Percentiles rank a stretch among this genome's conserved stretches.
phyloP scores from a whole-genome alignment of 2,329 filamentous ascomycete genomes.

The Fusarium multiceps region DNA sequence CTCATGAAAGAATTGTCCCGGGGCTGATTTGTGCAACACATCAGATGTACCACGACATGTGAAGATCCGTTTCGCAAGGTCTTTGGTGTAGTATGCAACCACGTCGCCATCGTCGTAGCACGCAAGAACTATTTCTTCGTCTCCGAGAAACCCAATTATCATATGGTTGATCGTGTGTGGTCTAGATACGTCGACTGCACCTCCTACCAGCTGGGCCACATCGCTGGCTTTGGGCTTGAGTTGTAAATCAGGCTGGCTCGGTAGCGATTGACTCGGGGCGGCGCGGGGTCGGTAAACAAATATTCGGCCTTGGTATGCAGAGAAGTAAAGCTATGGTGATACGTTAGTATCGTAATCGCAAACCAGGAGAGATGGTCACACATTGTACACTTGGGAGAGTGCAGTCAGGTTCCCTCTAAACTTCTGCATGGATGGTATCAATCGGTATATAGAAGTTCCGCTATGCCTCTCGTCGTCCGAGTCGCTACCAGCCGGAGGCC shows the following conservation, averaged over 20 bases:
- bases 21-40: constrained; percentile 8
- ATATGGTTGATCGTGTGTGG: constrained; percentile 77
- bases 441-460: constrained; percentile 44
- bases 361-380: constrained; percentile 43
- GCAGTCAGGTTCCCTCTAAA: constrained; percentile 68
- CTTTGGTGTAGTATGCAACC: constrained; percentile 73
- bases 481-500: constrained; percentile 41
- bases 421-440: constrained; percentile 51
- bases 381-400: constrained; percentile 68
- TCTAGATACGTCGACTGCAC: constrained; percentile 62
- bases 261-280: constrained; percentile 60
- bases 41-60: constrained; percentile 12
- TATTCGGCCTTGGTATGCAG: constrained; percentile 66
- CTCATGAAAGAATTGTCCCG: constrained; percentile 73
- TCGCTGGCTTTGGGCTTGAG: constrained; percentile 58
- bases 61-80: constrained; percentile 60
- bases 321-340: constrained; percentile 66
- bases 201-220: constrained; percentile 56
- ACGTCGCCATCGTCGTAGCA: constrained; percentile 82
- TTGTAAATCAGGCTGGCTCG: constrained; percentile 60
- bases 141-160: constrained; percentile 74
- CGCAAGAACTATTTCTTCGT: constrained; percentile 74
- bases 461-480: constrained; percentile 40
- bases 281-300: constrained; percentile 66
- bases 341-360: constrained; percentile 20